Conservation (phyloP, 345 rosid genomes). For the Orychophragmus violaceus region DNA sequence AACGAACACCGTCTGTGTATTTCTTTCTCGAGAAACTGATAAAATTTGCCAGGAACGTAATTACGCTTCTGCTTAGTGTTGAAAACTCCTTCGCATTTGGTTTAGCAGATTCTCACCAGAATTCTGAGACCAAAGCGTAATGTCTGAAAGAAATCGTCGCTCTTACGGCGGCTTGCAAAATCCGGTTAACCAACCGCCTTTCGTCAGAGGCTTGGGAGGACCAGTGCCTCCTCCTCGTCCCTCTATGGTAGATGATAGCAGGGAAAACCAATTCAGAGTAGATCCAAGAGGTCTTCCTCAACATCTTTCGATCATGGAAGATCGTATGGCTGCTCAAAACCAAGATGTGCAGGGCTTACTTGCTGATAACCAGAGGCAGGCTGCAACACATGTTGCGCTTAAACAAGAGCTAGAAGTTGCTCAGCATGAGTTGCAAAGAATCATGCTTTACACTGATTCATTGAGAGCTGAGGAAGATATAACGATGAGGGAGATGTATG, state of each 20-base stretch:
- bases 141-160: constrained; percentile 56
- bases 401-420: constrained; percentile 90
- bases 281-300: constrained; percentile 61
- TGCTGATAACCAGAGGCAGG: constrained; percentile 79
- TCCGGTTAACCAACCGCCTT: constrained; percentile 46
- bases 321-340: constrained; percentile 67
- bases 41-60: too few species aligned
- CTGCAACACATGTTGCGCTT: constrained; percentile 88
- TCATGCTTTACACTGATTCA: constrained; percentile 56
- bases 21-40: too few species aligned
- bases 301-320: constrained; percentile 63
- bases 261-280: constrained; percentile 54
- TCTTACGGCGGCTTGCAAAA: constrained; percentile 48
- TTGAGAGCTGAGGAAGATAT: constrained; percentile 67
- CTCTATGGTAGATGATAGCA: constrained; percentile 52
- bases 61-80: too few species aligned
- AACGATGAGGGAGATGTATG: constrained; percentile 83
- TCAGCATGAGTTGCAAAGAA: constrained; percentile 69
- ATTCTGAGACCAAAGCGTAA: constrained; percentile 10
- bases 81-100: too few species aligned
- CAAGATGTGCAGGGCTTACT: constrained; percentile 86
- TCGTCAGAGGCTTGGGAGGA: constrained; percentile 47
- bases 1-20: too few species aligned
- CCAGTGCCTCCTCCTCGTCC: constrained; percentile 43
- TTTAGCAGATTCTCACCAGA: not conserved